These are phyloP conservation scores for Fusarium sp. DNA, from an alignment of 2,329 filamentous ascomycete species.

Conservation along the genomic window DNA sequence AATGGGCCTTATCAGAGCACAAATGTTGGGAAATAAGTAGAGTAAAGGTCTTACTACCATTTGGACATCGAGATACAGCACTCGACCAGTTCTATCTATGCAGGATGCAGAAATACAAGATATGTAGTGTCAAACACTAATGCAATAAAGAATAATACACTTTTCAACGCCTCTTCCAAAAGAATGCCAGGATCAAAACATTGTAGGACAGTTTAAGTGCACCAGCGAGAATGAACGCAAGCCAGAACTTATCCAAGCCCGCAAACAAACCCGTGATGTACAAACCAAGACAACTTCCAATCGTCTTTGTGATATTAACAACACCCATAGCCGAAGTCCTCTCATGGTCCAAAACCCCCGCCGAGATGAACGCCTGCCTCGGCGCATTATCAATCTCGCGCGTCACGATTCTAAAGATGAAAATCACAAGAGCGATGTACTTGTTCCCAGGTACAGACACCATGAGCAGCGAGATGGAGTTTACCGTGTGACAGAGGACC, in stretches of 20 bases:
- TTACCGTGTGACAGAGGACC: slow-evolving; percentile 36
- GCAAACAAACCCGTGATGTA: slow-evolving; percentile 34
- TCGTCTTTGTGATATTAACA: slow-evolving; percentile 37
- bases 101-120: background rate
- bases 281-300: slow-evolving; percentile 33
- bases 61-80: fast-evolving
- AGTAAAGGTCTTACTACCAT: background rate
- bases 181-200: slow-evolving; percentile 34
- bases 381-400: slow-evolving; percentile 36
- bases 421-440: slow-evolving; percentile 28
- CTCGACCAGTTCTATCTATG: background rate
- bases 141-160: background rate
- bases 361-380: slow-evolving; percentile 32
- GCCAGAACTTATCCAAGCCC: slow-evolving; percentile 32
- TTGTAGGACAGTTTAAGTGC: slow-evolving; percentile 30
- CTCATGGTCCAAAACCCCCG: slow-evolving; percentile 30
- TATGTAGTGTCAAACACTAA: fast-evolving
- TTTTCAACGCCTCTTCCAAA: slow-evolving; percentile 32
- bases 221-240: slow-evolving; percentile 35
- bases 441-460: slow-evolving; percentile 32
- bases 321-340: slow-evolving; percentile 38
- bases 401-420: slow-evolving; percentile 36
- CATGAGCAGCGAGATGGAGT: slow-evolving; percentile 31
- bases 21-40: background rate
- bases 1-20: background rate